These are phyloP conservation scores for Claviceps sorghi DNA, from an alignment of 2,329 filamentous ascomycete species.

Conservation along the genomic window DNA sequence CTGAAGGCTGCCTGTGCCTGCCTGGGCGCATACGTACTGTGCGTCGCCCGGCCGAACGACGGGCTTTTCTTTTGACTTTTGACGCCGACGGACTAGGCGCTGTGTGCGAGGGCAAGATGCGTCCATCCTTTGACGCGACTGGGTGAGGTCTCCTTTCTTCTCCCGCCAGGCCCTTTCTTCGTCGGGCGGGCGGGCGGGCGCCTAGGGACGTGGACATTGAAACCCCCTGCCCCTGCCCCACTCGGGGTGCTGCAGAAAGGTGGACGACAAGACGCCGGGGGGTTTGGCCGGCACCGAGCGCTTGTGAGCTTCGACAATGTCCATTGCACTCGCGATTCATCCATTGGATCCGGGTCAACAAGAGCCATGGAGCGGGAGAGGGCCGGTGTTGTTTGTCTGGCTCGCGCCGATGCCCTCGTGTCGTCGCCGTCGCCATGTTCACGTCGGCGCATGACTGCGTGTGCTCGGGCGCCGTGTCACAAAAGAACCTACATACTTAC, in stretches of 20 bases:
- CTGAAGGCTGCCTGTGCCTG: too few relatives aligned
- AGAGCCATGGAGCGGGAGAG: background rate
- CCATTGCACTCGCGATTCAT: background rate
- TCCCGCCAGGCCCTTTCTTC: background rate
- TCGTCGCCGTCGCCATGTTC: background rate
- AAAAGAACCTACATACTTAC: background rate
- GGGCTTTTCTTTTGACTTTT: background rate
- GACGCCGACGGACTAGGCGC: slow-evolving; percentile 1
- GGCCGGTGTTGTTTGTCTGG: too few relatives aligned
- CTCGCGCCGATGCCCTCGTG: background rate
- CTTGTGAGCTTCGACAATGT: background rate
- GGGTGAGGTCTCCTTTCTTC: background rate
- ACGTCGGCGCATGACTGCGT: background rate
- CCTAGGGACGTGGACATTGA: too few relatives aligned
- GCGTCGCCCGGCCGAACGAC: background rate
- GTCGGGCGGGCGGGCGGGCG: background rate
- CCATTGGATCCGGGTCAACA: background rate
- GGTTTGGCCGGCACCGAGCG: background rate
- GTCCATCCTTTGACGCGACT: background rate
- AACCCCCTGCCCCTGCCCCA: background rate
- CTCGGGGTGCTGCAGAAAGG: background rate
- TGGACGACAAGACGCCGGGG: background rate
- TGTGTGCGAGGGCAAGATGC: background rate
- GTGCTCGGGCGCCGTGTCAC: background rate
- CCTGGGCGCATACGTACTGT: too few relatives aligned